Evolutionary conservation across 306 rosid genomes (phyloP), one percentile per base, ranked within the genome.

Genomic region (Cucumis hystrix): DNA sequence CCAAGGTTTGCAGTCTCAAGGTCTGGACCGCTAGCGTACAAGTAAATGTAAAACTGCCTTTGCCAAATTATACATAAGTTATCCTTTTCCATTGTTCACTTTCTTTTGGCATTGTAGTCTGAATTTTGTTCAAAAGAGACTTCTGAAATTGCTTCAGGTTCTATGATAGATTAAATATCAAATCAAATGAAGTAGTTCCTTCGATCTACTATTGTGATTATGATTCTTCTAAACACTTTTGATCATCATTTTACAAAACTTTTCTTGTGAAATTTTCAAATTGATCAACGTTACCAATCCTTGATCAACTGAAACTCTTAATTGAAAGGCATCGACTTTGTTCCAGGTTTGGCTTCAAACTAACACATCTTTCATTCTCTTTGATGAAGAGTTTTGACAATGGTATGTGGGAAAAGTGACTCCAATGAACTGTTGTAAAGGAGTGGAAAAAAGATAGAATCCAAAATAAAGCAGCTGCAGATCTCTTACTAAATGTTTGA

Each of bases 1-100:
- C 98, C 97, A 17, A 92, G 97, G 82, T 95, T 95, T 87, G 97
- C 98, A 16, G 97, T 92, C 55, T 95, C 98, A 43, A 95, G 98
- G 82, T 92, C 98, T 63, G 97, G 98, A 79, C 98, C 98, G 39
- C 51, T 95, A 79, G 88, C 91, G 0, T 95, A 92, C 90, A 95
- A 95, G 96, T 92, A 86, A 33, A 33, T 33, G 96, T 95, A 86
- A 90, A 73, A 68, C 52, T 40, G 62, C 63, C 43, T 47, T 39
- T 21, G 20, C 76, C 61, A 67, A 40, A 68, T 68, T 20, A 68
- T 68, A 18, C 51, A 20, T 68, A 68, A 68, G 56, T 43, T 68
- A n/a, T 40, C 21, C 14, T 33, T 64, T 35, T 10, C 70, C 70
- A 16, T 64, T 37, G 51, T 65, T 65, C 23, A 39, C 20, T 10